Evolutionary conservation across 2,329 filamentous ascomycete genomes (phyloP), one percentile per base, ranked within the genome.

Genomic region (Cladosporium sp.): DNA sequence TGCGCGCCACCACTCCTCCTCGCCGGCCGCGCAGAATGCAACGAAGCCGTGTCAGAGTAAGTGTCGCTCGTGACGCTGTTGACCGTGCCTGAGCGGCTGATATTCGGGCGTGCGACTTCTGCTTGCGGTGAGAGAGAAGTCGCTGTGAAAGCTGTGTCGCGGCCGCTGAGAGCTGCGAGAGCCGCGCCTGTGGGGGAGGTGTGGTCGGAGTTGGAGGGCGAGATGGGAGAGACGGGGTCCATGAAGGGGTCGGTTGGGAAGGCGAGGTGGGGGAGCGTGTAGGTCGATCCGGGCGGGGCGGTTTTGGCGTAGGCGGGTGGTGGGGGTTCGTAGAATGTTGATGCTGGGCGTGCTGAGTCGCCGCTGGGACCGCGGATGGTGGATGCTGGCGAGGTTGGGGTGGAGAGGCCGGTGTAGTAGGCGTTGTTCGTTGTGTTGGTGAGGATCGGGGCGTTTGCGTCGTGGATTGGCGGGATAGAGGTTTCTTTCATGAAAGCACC

Each of bases 11-110:
- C 56, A 11, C 50, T 58, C 20, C 20, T 56, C 37, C 42, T 47
- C 8, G 47, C 55, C 20, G 50, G 47, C 6, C 42, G 53, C 2
- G 59, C 61, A 19, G 56, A 58, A 43, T 62, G 61, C 9, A 64
- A 53, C 11, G 53, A 57, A 7, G 61, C 61, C 1, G 56, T 59
- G 24, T 64, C 61, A 29, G 54, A 58, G 49, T 64, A 64, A 9
- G 55, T 51, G 9, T 59, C 59, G 15, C 53, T 57, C 5, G 57
- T 60, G 30, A 62, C 54, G 36, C 58, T 61, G 11, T 56, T 57
- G 43, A 59, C 54, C 9, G 51, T 52, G 22, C 39, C 43, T 9
- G 45, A 32, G 11, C 53, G 32, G n/a, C 50, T 51, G 19, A 51
- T 48, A 20, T 24, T 36, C 0, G 45, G 41, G 9, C 40, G 15